Evolutionary conservation across 2,329 filamentous ascomycete genomes (phyloP).

Genomic region (Aaosphaeria arxii): DNA sequence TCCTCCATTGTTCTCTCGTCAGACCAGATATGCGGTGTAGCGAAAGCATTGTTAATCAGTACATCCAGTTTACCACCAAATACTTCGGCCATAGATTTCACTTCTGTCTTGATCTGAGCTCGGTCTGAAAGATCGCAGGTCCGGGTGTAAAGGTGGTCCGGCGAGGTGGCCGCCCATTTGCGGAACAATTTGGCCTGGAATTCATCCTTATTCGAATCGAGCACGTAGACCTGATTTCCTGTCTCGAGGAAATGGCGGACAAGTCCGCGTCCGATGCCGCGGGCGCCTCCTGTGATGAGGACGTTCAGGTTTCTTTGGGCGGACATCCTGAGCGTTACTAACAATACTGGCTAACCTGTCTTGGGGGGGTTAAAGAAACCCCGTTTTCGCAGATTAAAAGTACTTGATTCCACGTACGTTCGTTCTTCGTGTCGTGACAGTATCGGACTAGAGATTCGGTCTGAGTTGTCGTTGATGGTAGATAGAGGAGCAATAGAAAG

Average conservation of each 20-base stretch:
- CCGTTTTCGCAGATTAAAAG: no score
- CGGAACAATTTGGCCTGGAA: constrained; percentile 24
- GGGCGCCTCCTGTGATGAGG: constrained; percentile 43
- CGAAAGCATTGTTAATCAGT: constrained; percentile 35
- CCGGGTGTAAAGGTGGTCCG: constrained; percentile 11
- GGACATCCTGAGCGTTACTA: neutral
- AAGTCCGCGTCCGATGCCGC: constrained; percentile 47
- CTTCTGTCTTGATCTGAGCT: constrained; percentile 32
- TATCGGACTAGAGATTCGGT: no score
- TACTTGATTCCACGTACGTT: no score
- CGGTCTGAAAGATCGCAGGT: constrained; percentile 42
- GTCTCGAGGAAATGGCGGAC: constrained; percentile 41
- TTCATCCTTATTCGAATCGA: constrained; percentile 44
- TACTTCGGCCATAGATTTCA: constrained; percentile 34
- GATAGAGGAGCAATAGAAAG: no score
- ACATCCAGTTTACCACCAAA: constrained; percentile 33
- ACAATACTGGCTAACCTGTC: no score
- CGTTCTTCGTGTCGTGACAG: no score
- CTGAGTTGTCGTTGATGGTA: no score
- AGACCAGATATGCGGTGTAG: constrained; percentile 23
- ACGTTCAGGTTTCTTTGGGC: constrained; percentile 16
- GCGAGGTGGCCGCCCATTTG: constrained; percentile 4
- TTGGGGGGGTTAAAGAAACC: no score
- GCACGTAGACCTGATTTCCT: constrained; percentile 46
- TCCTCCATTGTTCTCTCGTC: constrained; percentile 27